A percentile compares a stretch with the other conserved stretches of the same genome.
Conservation (phyloP, 192 early-diverging fungal species). For the Backusella mclennaniae region DNA sequence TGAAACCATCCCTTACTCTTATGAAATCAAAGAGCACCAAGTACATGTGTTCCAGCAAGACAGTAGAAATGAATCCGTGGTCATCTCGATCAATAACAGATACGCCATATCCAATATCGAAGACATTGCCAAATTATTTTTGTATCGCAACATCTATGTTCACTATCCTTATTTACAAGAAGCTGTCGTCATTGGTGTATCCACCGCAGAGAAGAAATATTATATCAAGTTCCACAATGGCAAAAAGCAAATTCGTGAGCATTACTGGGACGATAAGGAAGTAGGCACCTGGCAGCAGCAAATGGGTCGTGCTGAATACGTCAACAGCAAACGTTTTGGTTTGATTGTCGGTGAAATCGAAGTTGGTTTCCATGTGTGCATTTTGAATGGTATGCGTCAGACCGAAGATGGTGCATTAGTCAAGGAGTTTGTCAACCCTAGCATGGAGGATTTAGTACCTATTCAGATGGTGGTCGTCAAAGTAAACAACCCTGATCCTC, state of each 20-base stretch:
- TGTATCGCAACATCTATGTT: conserved; percentile 65
- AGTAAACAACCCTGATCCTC: conserved; percentile 64
- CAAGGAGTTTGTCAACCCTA: conserved; percentile 64
- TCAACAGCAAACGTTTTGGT: conserved; percentile 72
- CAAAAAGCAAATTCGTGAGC: conserved; percentile 46
- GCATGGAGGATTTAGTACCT: conserved; percentile 46
- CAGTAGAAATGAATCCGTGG: conserved; percentile 73
- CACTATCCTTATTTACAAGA: conserved; percentile 91
- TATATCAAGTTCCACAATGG: conserved; percentile 45
- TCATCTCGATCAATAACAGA: conserved; percentile 57
- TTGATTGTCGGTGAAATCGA: conserved; percentile 69
- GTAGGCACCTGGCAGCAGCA: conserved; percentile 56
- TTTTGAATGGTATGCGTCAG: conserved; percentile 64
- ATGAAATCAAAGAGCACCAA: conserved; percentile 68
- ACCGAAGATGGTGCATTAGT: conserved; percentile 68
- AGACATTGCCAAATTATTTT: conserved; percentile 49
- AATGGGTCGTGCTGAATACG: conserved; percentile 55
- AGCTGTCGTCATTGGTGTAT: conserved; percentile 69
- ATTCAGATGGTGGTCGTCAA: conserved; percentile 60
- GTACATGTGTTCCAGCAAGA: conserved; percentile 87
- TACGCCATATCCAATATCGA: conserved; percentile 53
- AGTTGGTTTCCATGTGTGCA: conserved; percentile 51
- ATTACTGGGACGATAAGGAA: conserved; percentile 40
- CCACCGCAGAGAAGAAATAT: conserved; percentile 66
- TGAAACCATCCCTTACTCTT: conserved; percentile 72